Evolutionary conservation across 2,329 filamentous ascomycete species (phyloP).

Genomic region (Aspergillus sp.): DNA sequence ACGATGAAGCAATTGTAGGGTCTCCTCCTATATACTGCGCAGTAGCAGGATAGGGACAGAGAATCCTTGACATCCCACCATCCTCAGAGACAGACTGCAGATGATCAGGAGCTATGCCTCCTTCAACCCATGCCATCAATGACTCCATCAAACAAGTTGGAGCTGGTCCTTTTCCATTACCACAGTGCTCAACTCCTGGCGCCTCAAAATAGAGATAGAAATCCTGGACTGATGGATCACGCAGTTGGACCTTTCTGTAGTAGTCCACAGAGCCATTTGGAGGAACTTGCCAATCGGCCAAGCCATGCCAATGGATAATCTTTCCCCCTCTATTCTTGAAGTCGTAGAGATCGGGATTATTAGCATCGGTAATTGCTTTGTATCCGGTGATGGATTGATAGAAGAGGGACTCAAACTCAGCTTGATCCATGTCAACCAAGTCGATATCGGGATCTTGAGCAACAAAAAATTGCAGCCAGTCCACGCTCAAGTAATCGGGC

Average conservation of each 20-base stretch:
- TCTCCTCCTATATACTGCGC: background rate
- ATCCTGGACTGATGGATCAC: slow-evolving; percentile 27
- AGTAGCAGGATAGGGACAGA: background rate
- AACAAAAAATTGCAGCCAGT: background rate
- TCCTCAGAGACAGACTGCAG: slow-evolving; percentile 31
- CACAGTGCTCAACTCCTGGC: slow-evolving; percentile 39
- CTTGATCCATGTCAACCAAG: background rate
- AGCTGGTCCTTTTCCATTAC: slow-evolving; percentile 24
- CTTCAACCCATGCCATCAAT: slow-evolving; percentile 18
- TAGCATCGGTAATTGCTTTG: slow-evolving; percentile 35
- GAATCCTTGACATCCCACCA: background rate
- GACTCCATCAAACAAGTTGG: slow-evolving; percentile 6
- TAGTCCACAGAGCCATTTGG: slow-evolving; percentile 37
- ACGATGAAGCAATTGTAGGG: background rate
- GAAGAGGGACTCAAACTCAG: slow-evolving; percentile 14
- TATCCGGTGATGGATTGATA: slow-evolving; percentile 29
- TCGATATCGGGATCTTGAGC: background rate
- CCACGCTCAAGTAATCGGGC: background rate
- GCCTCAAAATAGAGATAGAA: slow-evolving; percentile 42
- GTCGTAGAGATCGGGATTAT: slow-evolving; percentile 37
- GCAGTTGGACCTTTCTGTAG: slow-evolving; percentile 33
- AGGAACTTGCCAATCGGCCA: slow-evolving; percentile 40
- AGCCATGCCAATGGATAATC: slow-evolving; percentile 47
- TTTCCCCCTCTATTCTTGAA: slow-evolving; percentile 42
- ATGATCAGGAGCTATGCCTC: slow-evolving; percentile 11